Conservation (phyloP, 1,284 basidiomycete species). For the Puccinia horiana region DNA sequence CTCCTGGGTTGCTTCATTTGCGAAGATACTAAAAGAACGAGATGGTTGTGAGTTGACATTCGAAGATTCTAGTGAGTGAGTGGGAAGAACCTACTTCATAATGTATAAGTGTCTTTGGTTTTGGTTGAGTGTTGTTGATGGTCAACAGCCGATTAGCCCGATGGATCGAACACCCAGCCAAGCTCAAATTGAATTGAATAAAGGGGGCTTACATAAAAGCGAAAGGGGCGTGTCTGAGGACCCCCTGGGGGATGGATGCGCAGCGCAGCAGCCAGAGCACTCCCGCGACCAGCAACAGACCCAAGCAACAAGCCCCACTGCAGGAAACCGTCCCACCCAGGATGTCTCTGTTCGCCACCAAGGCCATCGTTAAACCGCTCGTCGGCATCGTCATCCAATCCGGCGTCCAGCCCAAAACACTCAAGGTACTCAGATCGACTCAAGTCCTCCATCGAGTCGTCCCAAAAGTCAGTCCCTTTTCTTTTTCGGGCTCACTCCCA, state of each 20-base stretch:
- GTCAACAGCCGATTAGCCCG: not conserved
- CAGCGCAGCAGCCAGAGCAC: not conserved
- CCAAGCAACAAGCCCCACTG: not conserved
- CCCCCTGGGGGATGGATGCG: not conserved
- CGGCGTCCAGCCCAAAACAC: constrained; percentile 23
- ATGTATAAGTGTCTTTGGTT: not conserved
- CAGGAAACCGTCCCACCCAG: not conserved
- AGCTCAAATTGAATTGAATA: constrained; percentile 18
- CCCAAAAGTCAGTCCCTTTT: constrained; percentile 19
- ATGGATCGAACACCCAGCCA: not conserved
- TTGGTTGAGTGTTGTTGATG: not conserved
- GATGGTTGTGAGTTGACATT: not conserved
- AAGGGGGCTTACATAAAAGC: not conserved
- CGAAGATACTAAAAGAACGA: constrained; percentile 35
- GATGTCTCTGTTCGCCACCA: constrained; percentile 14
- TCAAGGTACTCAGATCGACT: constrained; percentile 38
- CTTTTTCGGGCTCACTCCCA: no score
- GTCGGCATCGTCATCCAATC: constrained; percentile 37
- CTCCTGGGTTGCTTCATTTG: constrained; percentile 82
- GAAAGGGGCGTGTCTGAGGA: not conserved
- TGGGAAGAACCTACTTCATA: not conserved
- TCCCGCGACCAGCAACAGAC: not conserved
- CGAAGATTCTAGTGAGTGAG: not conserved
- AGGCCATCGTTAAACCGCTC: constrained; percentile 26
- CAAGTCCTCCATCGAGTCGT: constrained; percentile 42